Evolutionary conservation across 2,329 filamentous ascomycete genomes (phyloP).

Genomic region (Thelonectria olida): DNA sequence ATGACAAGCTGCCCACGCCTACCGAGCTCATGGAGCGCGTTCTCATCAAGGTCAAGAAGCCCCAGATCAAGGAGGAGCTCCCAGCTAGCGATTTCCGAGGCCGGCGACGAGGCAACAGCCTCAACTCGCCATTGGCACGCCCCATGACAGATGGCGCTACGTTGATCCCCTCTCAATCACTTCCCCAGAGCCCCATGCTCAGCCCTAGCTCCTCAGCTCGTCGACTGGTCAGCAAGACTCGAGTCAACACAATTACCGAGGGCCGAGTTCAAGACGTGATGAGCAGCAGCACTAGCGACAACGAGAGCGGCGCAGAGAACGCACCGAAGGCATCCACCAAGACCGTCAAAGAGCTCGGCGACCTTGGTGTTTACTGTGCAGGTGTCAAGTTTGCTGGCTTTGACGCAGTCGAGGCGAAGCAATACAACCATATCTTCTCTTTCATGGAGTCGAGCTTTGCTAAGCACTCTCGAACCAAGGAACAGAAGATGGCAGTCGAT

Average conservation of each 20-base stretch:
- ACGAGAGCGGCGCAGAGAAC: conserved; percentile 73
- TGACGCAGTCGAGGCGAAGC: conserved; percentile 78
- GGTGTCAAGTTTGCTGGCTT: conserved; percentile 87
- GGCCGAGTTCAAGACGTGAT: conserved; percentile 63
- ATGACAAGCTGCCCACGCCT: conserved; percentile 80
- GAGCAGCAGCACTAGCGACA: conserved; percentile 79
- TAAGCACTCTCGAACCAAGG: conserved; percentile 78
- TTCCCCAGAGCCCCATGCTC: conserved; percentile 64
- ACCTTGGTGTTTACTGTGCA: conserved; percentile 80
- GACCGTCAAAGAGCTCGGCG: conserved; percentile 83
- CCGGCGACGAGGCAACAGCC: conserved; percentile 71
- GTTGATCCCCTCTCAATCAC: conserved; percentile 58
- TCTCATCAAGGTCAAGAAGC: conserved; percentile 93
- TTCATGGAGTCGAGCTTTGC: conserved; percentile 92
- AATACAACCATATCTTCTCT: conserved; percentile 94
- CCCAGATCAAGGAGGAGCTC: conserved; percentile 57
- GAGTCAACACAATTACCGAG: conserved; percentile 66
- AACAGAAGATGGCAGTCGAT: conserved; percentile 80
- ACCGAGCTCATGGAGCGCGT: conserved; percentile 86
- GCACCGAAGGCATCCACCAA: conserved; percentile 78
- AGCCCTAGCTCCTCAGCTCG: conserved; percentile 60
- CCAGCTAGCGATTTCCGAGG: conserved; percentile 47
- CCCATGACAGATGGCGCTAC: conserved; percentile 66
- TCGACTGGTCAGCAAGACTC: conserved; percentile 60
- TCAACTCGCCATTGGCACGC: conserved; percentile 72